A percentile compares a stretch with the other conserved stretches of the same genome.
phyloP scores from a whole-genome alignment of 768 basidiomycete genomes.

The Guyanaporus albipodus region DNA sequence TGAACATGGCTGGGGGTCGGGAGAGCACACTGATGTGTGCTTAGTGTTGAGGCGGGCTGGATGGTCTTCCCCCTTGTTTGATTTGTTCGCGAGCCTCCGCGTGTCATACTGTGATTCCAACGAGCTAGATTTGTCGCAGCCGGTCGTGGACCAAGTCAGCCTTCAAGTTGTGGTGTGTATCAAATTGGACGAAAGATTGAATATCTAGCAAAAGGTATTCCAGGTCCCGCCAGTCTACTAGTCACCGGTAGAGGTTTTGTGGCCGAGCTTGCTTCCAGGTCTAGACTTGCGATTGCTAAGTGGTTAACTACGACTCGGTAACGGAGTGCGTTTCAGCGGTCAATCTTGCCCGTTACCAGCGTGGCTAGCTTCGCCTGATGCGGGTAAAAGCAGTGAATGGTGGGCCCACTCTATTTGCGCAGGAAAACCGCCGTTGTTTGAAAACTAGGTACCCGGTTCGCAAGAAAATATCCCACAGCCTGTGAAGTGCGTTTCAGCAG shows the following conservation, averaged over 20 bases:
- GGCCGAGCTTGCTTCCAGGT: too few relatives aligned
- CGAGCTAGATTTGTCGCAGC: background rate
- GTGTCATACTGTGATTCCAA: background rate
- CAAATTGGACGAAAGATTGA: too few relatives aligned
- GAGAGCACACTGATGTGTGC: slow-evolving; percentile 5
- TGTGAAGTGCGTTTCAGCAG: slow-evolving; percentile 1
- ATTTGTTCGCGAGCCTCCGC: slow-evolving; percentile 15
- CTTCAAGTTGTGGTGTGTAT: background rate
- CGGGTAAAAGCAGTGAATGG: background rate
- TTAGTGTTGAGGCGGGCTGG: background rate
- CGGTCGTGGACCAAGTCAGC: background rate
- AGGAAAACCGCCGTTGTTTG: background rate
- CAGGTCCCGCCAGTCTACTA: too few relatives aligned
- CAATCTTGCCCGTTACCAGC: background rate
- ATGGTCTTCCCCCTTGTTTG: slow-evolving; percentile 3
- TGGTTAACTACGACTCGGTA: too few relatives aligned
- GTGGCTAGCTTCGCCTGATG: background rate
- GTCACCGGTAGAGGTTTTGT: too few relatives aligned
- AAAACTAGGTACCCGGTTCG: background rate
- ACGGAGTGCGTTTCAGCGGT: background rate
- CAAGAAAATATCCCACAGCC: background rate
- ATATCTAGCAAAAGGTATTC: too few relatives aligned
- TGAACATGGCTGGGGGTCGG: background rate
- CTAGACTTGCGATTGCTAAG: too few relatives aligned
- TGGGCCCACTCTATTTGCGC: background rate